phyloP scores from a whole-genome alignment of 2,329 filamentous ascomycete species.

The Clathrospora elynae region DNA sequence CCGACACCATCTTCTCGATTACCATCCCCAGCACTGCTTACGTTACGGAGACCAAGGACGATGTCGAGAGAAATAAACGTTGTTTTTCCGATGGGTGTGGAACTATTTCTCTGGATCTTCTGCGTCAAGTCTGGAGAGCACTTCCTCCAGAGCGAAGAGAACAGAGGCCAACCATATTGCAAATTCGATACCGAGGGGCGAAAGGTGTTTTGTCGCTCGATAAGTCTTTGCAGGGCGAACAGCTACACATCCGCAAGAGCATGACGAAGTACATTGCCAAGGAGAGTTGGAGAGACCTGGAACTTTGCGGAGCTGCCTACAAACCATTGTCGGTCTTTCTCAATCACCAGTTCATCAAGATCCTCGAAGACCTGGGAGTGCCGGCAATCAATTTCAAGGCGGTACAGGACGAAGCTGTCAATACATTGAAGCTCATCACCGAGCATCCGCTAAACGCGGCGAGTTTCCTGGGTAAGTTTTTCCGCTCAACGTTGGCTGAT shows the following conservation, averaged over 20 bases:
- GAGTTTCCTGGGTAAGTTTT: conserved; percentile 59
- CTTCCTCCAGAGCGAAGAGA: conserved; percentile 53
- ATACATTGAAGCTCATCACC: conserved; percentile 64
- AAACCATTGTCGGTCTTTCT: conserved; percentile 71
- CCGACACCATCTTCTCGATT: conserved; percentile 75
- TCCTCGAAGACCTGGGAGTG: conserved; percentile 77
- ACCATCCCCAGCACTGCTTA: conserved; percentile 55
- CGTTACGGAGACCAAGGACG: conserved; percentile 50
- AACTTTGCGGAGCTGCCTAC: conserved; percentile 72
- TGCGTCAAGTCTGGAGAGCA: conserved; percentile 63
- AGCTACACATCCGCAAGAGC: conserved; percentile 68
- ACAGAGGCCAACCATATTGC: conserved; percentile 56
- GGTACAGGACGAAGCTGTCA: conserved; percentile 67
- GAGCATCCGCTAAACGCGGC: conserved; percentile 65
- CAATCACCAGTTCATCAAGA: conserved; percentile 83
- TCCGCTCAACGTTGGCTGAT: background rate
- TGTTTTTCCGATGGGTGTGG: conserved; percentile 83
- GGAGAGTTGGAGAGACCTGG: conserved; percentile 59
- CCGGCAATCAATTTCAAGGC: conserved; percentile 63
- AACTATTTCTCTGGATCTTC: conserved; percentile 67
- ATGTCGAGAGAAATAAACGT: conserved; percentile 61
- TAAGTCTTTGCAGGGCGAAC: conserved; percentile 59
- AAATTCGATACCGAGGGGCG: conserved; percentile 74
- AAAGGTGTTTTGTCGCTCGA: conserved; percentile 70
- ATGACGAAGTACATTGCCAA: conserved; percentile 76